These are phyloP conservation scores for Thozetella sp. DNA, from an alignment of 495 filamentous ascomycete species.

Conservation along the genomic window DNA sequence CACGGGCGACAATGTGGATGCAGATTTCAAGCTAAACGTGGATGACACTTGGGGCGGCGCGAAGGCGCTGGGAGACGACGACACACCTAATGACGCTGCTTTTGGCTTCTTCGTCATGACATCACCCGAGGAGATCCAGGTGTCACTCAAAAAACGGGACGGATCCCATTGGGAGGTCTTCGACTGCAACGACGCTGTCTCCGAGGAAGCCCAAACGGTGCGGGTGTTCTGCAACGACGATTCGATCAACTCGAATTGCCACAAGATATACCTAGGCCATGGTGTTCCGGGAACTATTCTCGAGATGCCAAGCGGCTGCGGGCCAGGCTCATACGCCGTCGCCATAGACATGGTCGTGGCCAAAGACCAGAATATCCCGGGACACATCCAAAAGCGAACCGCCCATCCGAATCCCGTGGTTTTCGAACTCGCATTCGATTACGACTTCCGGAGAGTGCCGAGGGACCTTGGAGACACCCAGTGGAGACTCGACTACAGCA, in stretches of 20 bases:
- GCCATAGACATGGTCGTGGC: conserved; percentile 19
- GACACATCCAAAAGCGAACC: conserved; percentile 10
- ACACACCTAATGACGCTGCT: conserved; percentile 21
- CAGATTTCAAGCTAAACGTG: conserved; percentile 20
- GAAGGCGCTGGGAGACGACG: conserved; percentile 4
- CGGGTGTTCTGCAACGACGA: conserved; percentile 22
- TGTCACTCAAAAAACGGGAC: conserved; percentile 26
- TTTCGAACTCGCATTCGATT: conserved; percentile 20
- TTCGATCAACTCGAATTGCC: conserved; percentile 24
- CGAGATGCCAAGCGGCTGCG: conserved; percentile 35
- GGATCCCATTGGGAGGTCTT: conserved; percentile 30
- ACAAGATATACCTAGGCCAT: conserved; percentile 26
- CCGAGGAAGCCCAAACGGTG: conserved; percentile 20
- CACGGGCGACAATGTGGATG: conserved; percentile 15
- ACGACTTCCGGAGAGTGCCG: conserved; percentile 10
- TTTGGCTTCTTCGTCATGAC: conserved; percentile 29
- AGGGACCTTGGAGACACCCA: background rate
- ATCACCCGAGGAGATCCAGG: conserved; percentile 21
- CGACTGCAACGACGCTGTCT: conserved; percentile 9
- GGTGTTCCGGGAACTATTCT: conserved; percentile 31
- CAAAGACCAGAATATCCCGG: conserved; percentile 17
- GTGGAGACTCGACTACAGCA: conserved; percentile 15
- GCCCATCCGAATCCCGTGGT: conserved; percentile 4
- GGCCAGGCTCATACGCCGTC: conserved; percentile 38
- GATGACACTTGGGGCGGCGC: conserved; percentile 21